phyloP scores from a whole-genome alignment of 2,329 filamentous ascomycete genomes.

The Bipolaris gigantea region DNA sequence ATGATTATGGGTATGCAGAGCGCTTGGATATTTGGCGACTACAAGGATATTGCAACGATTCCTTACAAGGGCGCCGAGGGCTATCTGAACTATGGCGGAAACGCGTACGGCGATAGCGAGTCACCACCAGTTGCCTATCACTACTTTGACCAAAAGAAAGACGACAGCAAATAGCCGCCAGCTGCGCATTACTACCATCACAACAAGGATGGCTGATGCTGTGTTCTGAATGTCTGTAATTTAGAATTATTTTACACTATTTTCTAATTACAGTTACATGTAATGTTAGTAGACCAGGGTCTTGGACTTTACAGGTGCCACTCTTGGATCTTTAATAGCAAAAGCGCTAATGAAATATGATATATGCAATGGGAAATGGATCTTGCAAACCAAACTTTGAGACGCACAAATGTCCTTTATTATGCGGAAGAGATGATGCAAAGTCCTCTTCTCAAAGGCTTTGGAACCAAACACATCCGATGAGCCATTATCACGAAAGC shows the following conservation, averaged over 20 bases:
- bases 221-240: background rate
- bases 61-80: slow-evolving; percentile 44
- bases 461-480: too few species aligned
- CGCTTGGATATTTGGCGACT: slow-evolving; percentile 52
- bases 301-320: background rate
- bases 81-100: slow-evolving; percentile 51
- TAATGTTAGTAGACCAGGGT: background rate
- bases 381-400: too few species aligned
- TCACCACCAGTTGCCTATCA: slow-evolving; percentile 15
- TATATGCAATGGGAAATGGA: too few species aligned
- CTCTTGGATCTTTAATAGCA: too few species aligned
- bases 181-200: slow-evolving; percentile 6
- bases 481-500: too few species aligned
- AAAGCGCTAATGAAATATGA: too few species aligned
- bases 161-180: too few species aligned
- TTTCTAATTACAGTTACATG: background rate
- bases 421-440: too few species aligned
- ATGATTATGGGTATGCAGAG: slow-evolving; percentile 59
- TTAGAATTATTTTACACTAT: background rate
- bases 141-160: slow-evolving; percentile 10
- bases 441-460: too few species aligned
- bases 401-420: too few species aligned
- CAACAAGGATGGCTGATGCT: background rate
- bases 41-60: slow-evolving; percentile 42
- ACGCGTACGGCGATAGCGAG: slow-evolving; percentile 44